Conservation (phyloP, 768 basidiomycete genomes). For the Tephrocybe sp. region DNA sequence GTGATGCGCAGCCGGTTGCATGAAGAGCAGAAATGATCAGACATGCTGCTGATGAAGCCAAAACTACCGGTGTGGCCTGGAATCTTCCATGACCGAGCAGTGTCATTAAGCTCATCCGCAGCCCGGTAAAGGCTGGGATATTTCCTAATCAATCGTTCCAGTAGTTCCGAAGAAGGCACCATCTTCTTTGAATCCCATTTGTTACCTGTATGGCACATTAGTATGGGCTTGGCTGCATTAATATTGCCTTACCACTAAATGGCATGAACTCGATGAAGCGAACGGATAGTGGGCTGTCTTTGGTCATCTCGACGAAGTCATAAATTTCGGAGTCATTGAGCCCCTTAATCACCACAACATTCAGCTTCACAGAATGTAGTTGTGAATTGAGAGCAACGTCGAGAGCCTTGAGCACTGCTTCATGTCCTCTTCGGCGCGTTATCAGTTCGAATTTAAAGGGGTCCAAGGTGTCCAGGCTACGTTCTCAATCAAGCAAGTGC, state of each 20-base stretch:
- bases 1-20: conserved; percentile 85
- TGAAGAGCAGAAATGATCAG: conserved; percentile 85
- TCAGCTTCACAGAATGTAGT: conserved; percentile 71
- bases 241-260: conserved; percentile 64
- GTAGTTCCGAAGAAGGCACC: conserved; percentile 69
- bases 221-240: conserved; percentile 1
- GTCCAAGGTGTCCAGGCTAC: conserved; percentile 81
- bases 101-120: conserved; percentile 72
- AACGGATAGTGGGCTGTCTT: conserved; percentile 60
- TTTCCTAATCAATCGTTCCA: conserved; percentile 44
- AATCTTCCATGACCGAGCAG: conserved; percentile 77
- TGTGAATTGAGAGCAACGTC: conserved; percentile 57
- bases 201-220: conserved; percentile 56
- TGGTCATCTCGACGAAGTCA: conserved; percentile 79
- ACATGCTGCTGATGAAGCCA: conserved; percentile 94
- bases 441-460: conserved; percentile 88
- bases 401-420: conserved; percentile 69
- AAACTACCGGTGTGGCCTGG: conserved; percentile 69
- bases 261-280: conserved; percentile 96
- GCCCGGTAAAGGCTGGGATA: conserved; percentile 58
- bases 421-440: conserved; percentile 76
- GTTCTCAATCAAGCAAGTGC: conserved; percentile 1
- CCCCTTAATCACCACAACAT: conserved; percentile 80
- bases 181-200: conserved; percentile 84
- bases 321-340: conserved; percentile 81